Percentiles rank a stretch among this genome's conserved stretches.
Conservation (phyloP, 192 early-diverging fungal species). For the Rhizophlyctis rosea region DNA sequence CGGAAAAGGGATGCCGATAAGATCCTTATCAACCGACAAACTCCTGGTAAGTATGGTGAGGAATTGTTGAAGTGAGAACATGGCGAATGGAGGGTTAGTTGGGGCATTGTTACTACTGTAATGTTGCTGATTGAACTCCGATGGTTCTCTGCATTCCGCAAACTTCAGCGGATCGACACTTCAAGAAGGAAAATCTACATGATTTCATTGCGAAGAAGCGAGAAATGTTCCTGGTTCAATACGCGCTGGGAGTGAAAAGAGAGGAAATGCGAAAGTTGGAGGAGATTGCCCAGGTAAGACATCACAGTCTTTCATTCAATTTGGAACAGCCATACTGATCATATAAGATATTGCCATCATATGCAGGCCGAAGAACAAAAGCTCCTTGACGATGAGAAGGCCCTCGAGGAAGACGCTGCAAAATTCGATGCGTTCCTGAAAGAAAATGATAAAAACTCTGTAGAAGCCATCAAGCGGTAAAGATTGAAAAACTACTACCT, state of each 20-base stretch:
- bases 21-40: slow-evolving; percentile 44
- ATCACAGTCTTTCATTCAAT: not conserved
- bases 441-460: slow-evolving; percentile 61
- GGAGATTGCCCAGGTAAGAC: slow-evolving; percentile 49
- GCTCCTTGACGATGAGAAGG: slow-evolving; percentile 57
- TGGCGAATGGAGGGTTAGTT: not conserved
- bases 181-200: slow-evolving; percentile 56
- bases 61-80: not conserved
- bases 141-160: not conserved
- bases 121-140: not conserved
- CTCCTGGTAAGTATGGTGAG: slow-evolving; percentile 33
- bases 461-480: slow-evolving; percentile 56
- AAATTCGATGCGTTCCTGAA: slow-evolving; percentile 62
- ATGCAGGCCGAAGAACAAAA: slow-evolving; percentile 54
- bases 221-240: slow-evolving; percentile 61
- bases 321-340: too few relatives aligned
- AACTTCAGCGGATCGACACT: slow-evolving; percentile 45
- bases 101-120: not conserved
- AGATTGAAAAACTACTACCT: too few relatives aligned
- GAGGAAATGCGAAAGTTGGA: slow-evolving; percentile 61
- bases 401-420: slow-evolving; percentile 58
- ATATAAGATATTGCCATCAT: not conserved
- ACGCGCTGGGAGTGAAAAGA: slow-evolving; percentile 55
- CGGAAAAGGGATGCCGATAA: slow-evolving; percentile 50
- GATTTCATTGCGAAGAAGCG: slow-evolving; percentile 59